Percentiles rank a stretch among this genome's conserved stretches.
phyloP scores from a whole-genome alignment of 148 eudicot genomes.

The Vaccinium darrowii region DNA sequence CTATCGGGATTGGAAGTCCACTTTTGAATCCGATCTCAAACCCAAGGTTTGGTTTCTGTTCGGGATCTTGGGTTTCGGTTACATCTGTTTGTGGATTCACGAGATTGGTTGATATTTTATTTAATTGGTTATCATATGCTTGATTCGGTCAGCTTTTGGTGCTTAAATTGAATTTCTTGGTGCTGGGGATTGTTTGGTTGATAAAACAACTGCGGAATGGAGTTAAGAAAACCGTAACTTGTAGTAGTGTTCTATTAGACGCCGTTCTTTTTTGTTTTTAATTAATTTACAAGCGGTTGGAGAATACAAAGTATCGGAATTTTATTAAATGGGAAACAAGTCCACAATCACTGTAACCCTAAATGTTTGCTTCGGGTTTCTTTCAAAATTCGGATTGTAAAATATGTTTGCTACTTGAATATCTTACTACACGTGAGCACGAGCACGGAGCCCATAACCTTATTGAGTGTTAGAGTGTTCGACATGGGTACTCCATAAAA shows the following conservation, averaged over 20 bases:
- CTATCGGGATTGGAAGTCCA: conserved; percentile 69
- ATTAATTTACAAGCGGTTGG: no score
- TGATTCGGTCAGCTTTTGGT: conserved; percentile 14
- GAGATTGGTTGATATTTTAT: conserved; percentile 2
- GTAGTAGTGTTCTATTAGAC: not conserved
- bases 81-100: conserved; percentile 26
- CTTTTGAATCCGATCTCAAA: conserved; percentile 63
- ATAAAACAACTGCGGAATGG: not conserved
- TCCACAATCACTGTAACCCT: no score
- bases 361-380: not conserved
- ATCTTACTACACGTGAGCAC: not conserved
- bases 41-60: conserved; percentile 53
- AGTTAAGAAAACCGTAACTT: not conserved
- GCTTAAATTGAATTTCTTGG: not conserved
- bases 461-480: not conserved
- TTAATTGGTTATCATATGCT: conserved; percentile 7
- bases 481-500: not conserved
- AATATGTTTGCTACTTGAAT: not conserved
- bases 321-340: no score
- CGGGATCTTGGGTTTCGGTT: conserved; percentile 8
- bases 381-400: not conserved
- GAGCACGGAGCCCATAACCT: not conserved
- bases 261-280: not conserved
- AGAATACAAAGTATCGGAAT: no score
- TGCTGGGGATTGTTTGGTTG: not conserved